Evolutionary conservation across 1,139 yeast species (phyloP).

Genomic region (Taphrina betulina): DNA sequence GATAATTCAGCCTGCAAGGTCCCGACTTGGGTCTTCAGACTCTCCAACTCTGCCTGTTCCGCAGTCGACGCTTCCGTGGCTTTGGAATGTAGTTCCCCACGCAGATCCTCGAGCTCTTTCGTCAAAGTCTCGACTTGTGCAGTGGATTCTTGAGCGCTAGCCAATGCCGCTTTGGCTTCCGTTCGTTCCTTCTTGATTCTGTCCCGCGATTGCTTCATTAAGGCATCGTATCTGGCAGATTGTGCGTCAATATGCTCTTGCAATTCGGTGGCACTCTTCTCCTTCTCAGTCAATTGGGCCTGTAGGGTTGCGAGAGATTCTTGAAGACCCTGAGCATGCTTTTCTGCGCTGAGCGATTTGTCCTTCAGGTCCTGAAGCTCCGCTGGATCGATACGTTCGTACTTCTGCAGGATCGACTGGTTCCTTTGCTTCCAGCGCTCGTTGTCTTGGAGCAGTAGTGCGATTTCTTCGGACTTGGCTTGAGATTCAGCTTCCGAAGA

Average conservation of each 20-base stretch:
- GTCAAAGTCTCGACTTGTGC: conserved; percentile 9
- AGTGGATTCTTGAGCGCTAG: background rate
- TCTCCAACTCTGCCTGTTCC: background rate
- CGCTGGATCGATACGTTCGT: conserved; percentile 53
- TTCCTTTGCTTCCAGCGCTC: conserved; percentile 57
- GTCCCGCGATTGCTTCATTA: conserved; percentile 29
- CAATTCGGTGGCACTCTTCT: background rate
- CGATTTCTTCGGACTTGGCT: conserved; percentile 49
- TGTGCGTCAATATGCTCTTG: conserved; percentile 12
- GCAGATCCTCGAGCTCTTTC: conserved; percentile 6
- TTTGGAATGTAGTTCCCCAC: conserved; percentile 6
- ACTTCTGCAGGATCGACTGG: conserved; percentile 52
- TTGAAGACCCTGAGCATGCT: background rate
- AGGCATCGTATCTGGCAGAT: conserved; percentile 6
- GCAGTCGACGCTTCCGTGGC: conserved; percentile 4
- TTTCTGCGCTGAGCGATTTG: conserved; percentile 19
- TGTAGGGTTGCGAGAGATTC: background rate
- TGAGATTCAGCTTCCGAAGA: conserved; percentile 47
- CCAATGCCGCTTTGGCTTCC: conserved; percentile 25
- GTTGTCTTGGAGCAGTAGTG: conserved; percentile 48
- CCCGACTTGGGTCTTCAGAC: background rate
- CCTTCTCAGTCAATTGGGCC: conserved; percentile 4
- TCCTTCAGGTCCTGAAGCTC: conserved; percentile 47
- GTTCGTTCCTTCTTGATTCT: conserved; percentile 31
- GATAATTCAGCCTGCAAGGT: background rate